phyloP scores from a whole-genome alignment of 192 early-diverging fungal genomes.

The Lunasporangiospora selenospora region DNA sequence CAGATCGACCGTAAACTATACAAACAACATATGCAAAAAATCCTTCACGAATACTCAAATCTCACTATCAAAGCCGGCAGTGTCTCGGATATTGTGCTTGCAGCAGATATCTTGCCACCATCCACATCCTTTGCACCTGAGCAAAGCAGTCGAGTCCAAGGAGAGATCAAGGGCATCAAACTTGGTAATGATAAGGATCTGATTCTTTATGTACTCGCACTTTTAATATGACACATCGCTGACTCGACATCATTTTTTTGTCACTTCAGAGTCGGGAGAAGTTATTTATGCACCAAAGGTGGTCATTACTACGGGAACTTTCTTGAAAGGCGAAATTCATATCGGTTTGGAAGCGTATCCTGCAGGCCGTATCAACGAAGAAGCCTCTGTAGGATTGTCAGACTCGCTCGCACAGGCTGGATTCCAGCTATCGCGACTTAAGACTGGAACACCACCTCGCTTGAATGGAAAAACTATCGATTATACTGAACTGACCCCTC shows the following conservation, averaged over 20 bases:
- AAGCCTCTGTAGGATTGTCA: slow-evolving; percentile 77
- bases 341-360: slow-evolving; percentile 70
- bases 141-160: slow-evolving; percentile 35
- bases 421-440: slow-evolving; percentile 79
- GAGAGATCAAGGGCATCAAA: slow-evolving; percentile 63
- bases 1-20: slow-evolving; percentile 84
- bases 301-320: slow-evolving; percentile 84
- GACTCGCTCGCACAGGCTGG: slow-evolving; percentile 76
- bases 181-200: slow-evolving; percentile 54
- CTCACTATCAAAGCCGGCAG: slow-evolving; percentile 70
- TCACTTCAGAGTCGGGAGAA: slow-evolving; percentile 62
- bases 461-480: slow-evolving; percentile 79
- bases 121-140: no score
- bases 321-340: slow-evolving; percentile 84
- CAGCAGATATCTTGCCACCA: slow-evolving; percentile 35
- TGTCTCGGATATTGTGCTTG: slow-evolving; percentile 76
- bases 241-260: background rate
- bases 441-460: slow-evolving; percentile 86
- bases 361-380: slow-evolving; percentile 76
- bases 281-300: slow-evolving; percentile 72
- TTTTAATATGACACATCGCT: background rate
- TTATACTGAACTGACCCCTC: slow-evolving; percentile 66
- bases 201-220: background rate
- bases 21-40: slow-evolving; percentile 74
- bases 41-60: slow-evolving; percentile 69